A percentile compares a stretch with the other conserved stretches of the same genome.
These are phyloP conservation scores for Baeospora myosura DNA, from an alignment of 1,284 basidiomycete species.

Conservation along the genomic window DNA sequence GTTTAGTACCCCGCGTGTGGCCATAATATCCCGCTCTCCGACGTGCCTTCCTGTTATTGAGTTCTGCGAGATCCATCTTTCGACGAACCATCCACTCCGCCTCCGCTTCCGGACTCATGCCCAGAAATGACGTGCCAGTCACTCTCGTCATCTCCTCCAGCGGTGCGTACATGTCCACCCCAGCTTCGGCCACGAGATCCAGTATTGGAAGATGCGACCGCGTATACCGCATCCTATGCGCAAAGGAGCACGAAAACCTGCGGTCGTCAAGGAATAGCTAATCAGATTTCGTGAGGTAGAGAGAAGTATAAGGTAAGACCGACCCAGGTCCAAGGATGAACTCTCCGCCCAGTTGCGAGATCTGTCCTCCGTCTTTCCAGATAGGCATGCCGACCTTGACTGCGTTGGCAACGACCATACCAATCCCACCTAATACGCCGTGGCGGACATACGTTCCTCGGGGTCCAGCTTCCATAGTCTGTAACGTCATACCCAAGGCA, in stretches of 20 bases:
- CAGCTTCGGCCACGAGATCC: conserved; percentile 14
- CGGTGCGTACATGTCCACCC: conserved; percentile 14
- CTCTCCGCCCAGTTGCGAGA: conserved; percentile 68
- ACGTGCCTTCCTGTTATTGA: no score
- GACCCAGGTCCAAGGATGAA: conserved; percentile 69
- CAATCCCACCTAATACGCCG: conserved; percentile 44
- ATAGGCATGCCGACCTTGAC: conserved; percentile 56
- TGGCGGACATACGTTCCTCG: conserved; percentile 55
- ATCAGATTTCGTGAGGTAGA: background rate
- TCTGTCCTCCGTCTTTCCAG: conserved; percentile 58
- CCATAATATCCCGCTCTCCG: no score
- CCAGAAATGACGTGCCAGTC: conserved; percentile 9
- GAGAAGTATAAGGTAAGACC: conserved; percentile 13
- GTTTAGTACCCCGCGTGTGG: no score
- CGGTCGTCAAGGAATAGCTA: background rate
- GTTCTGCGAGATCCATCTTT: no score
- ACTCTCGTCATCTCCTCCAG: conserved; percentile 7
- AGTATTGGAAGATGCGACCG: conserved; percentile 15
- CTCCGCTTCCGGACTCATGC: conserved; percentile 12
- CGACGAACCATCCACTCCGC: conserved; percentile 9
- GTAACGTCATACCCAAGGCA: conserved; percentile 56
- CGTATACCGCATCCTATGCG: conserved; percentile 17
- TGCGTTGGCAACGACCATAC: conserved; percentile 54
- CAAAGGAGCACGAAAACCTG: conserved; percentile 16
- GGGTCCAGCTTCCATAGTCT: conserved; percentile 39